phyloP scores from a whole-genome alignment of 2,329 filamentous ascomycete species.

The Colletotrichum sp. region DNA sequence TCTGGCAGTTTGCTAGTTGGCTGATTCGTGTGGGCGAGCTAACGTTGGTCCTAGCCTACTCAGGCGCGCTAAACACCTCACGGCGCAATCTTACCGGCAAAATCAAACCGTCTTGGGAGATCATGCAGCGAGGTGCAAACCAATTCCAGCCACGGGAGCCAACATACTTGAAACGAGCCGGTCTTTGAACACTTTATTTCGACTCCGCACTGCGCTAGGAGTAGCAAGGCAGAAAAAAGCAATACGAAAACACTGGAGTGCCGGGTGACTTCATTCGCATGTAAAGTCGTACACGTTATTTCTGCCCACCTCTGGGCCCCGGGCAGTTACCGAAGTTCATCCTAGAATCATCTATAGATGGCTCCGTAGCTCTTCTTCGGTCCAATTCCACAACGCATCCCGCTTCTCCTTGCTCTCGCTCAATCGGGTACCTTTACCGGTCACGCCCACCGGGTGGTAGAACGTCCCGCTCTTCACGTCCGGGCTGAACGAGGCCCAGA shows the following conservation, averaged over 20 bases:
- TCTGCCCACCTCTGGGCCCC: background rate
- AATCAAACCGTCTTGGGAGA: background rate
- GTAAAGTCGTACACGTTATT: background rate
- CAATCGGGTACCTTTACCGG: constrained; percentile 22
- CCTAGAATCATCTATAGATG: background rate
- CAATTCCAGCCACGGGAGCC: background rate
- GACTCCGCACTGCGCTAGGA: constrained; percentile 1
- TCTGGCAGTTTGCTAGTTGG: background rate
- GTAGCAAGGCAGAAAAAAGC: background rate
- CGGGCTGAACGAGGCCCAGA: constrained; percentile 34
- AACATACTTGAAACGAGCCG: constrained; percentile 6
- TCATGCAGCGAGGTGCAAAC: background rate
- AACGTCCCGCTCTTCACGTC: constrained; percentile 31
- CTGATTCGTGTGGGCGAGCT: background rate
- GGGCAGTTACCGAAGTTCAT: background rate
- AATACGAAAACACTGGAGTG: background rate
- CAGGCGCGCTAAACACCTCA: background rate
- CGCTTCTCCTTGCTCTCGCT: constrained; percentile 29
- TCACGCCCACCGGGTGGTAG: constrained; percentile 36
- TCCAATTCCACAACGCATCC: constrained; percentile 40
- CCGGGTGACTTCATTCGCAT: background rate
- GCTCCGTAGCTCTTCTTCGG: constrained; percentile 33
- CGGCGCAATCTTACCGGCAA: constrained; percentile 4
- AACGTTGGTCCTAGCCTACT: background rate
- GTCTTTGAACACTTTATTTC: background rate